These are phyloP conservation scores for Oryza rufipogon DNA, from an alignment of 176 grass and related monocot genomes.

Conservation along the genomic window DNA sequence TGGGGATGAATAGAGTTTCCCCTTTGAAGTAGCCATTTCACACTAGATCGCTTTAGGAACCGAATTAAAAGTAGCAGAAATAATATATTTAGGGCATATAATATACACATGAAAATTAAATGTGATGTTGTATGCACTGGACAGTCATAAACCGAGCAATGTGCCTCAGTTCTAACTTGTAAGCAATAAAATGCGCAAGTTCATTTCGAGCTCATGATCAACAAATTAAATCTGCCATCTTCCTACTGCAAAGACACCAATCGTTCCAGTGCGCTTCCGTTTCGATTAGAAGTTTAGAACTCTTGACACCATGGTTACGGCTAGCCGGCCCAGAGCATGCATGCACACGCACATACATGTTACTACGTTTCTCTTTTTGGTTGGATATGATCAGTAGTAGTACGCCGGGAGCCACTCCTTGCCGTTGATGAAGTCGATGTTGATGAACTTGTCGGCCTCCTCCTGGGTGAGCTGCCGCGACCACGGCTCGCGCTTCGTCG, in stretches of 20 bases:
- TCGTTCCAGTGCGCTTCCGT: neutral
- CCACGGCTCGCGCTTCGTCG: constrained; percentile 45
- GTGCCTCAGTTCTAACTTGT: neutral
- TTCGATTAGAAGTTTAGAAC: constrained; percentile 6
- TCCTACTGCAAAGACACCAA: constrained; percentile 2
- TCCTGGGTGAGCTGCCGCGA: constrained; percentile 41
- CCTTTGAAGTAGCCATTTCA: too few relatives aligned
- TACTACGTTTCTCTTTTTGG: neutral
- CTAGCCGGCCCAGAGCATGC: neutral
- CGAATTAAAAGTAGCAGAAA: neutral
- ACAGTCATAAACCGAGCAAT: neutral
- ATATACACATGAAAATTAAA: neutral
- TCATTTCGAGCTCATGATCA: neutral
- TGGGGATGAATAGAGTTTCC: too few relatives aligned
- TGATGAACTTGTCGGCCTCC: constrained; percentile 62
- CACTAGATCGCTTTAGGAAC: too few relatives aligned
- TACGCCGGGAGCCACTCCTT: constrained; percentile 84
- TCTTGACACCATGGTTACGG: neutral
- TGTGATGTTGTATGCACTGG: neutral
- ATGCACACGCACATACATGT: neutral
- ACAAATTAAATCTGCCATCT: neutral
- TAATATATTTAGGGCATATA: neutral
- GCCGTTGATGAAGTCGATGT: constrained; percentile 79
- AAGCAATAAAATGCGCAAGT: neutral
- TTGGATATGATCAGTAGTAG: constrained; percentile 41